phyloP scores from a whole-genome alignment of 1,284 basidiomycete species.

The Hypsizygus ulmarius region DNA sequence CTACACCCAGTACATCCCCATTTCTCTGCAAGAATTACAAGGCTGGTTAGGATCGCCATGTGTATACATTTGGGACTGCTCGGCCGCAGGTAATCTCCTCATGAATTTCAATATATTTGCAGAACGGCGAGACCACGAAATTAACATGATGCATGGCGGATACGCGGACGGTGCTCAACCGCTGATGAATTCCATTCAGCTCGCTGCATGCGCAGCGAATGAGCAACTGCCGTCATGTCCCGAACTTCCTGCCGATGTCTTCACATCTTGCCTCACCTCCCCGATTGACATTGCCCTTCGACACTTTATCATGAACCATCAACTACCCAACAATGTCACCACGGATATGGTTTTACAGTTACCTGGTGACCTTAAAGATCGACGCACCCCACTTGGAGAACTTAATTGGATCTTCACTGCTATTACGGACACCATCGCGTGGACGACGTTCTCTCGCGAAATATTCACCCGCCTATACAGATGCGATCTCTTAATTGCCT shows the following conservation, averaged over 20 bases:
- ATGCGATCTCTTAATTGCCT: slow-evolving; percentile 94
- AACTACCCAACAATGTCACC: slow-evolving; percentile 73
- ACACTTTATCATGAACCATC: slow-evolving; percentile 91
- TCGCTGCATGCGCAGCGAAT: slow-evolving; percentile 91
- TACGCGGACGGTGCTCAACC: slow-evolving; percentile 65
- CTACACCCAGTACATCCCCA: slow-evolving; percentile 98
- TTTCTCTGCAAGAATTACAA: slow-evolving; percentile 91
- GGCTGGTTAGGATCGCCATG: slow-evolving; percentile 92
- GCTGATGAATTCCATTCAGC: slow-evolving; percentile 89
- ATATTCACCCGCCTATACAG: slow-evolving; percentile 94
- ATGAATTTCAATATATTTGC: slow-evolving; percentile 90
- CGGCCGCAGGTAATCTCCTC: slow-evolving; percentile 91
- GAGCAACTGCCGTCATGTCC: slow-evolving; percentile 95
- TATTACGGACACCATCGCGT: slow-evolving; percentile 98
- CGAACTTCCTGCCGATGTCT: slow-evolving; percentile 94
- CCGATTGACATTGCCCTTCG: slow-evolving; percentile 97
- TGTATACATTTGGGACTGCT: slow-evolving; percentile 99
- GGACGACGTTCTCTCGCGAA: slow-evolving; percentile 94
- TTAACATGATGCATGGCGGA: slow-evolving; percentile 56
- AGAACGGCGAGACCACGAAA: slow-evolving; percentile 81
- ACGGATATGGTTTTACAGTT: slow-evolving; percentile 94
- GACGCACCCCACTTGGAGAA: slow-evolving; percentile 93
- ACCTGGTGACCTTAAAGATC: slow-evolving; percentile 94
- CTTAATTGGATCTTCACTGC: slow-evolving; percentile 99
- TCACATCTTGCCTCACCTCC: slow-evolving; percentile 96